phyloP scores from a whole-genome alignment of 2,329 filamentous ascomycete genomes.

The Aspergillus phoenicis region DNA sequence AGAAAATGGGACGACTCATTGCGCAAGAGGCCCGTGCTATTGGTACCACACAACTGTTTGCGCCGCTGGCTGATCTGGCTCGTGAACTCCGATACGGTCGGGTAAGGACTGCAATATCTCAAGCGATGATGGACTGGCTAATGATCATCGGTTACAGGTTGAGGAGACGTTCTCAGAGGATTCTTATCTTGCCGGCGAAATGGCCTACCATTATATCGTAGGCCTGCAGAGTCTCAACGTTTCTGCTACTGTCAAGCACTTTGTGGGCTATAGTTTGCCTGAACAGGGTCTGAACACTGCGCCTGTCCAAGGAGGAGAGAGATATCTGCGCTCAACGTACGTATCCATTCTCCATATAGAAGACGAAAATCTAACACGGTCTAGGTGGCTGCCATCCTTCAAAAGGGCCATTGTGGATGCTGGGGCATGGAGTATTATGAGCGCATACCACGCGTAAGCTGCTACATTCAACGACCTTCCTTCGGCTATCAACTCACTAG shows the following conservation, averaged over 20 bases:
- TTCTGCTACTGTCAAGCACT: conserved; percentile 75
- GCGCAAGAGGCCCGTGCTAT: conserved; percentile 66
- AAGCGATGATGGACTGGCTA: not conserved
- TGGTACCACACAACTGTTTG: conserved; percentile 73
- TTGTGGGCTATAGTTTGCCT: conserved; percentile 67
- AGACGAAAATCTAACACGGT: not conserved
- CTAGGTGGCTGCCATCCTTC: conserved; percentile 58
- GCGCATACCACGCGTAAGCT: conserved; percentile 65
- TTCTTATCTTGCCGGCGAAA: conserved; percentile 66
- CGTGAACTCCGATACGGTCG: conserved; percentile 71
- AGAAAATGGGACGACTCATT: conserved; percentile 68
- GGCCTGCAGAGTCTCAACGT: conserved; percentile 68
- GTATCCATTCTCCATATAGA: conserved; percentile 40
- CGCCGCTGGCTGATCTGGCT: conserved; percentile 70
- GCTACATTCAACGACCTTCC: not conserved
- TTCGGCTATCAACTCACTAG: not conserved
- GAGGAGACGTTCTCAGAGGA: conserved; percentile 76
- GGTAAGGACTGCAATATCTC: conserved; percentile 34
- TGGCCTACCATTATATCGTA: conserved; percentile 62
- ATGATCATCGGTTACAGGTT: conserved; percentile 38
- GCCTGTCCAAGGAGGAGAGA: conserved; percentile 58
- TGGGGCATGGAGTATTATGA: conserved; percentile 70
- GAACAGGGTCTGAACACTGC: conserved; percentile 74
- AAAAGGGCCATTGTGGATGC: conserved; percentile 71
- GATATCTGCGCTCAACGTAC: conserved; percentile 58